Evolutionary conservation across 345 rosid genomes (phyloP), one percentile per base, ranked within the genome.

Genomic region (Eucalyptus rudis): DNA sequence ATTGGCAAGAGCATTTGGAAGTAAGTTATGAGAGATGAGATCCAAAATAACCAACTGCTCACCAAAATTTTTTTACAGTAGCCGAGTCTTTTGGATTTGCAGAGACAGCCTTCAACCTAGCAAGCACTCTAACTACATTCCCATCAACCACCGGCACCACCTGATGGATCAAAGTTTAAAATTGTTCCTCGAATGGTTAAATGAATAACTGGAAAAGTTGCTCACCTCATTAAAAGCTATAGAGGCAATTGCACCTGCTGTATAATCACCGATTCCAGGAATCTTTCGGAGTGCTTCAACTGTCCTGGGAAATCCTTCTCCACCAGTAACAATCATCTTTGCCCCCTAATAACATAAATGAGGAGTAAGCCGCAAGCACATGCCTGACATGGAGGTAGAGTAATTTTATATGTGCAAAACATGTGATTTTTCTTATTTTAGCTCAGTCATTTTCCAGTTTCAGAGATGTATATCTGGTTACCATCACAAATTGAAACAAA

Each of bases 171-270:
- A 89, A 83, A 87, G 64, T 59, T 89, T 79, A 51, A 59, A 90
- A 86, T 66, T 54, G 24, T 19, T 31, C 66, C 71, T 50, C 15
- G 2, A 36, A 87, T 66, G 49, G 88, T 58, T 58, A 59, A 89
- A 90, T 24, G 22, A 56, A 59, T 91, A 88, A 47, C 87, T 86
- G 85, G 68, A 84, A 91, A 89, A 90, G 64, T 33, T 66, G 88
- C 86, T 54, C 87, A 96, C 99, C 95, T 96, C 96, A 31, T 92
- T 89, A 90, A 96, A 97, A 87, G 99, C 98, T 89, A 92, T 94
- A 11, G 96, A 94, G 90, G 96, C 96, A 68, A 95, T 93, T 89
- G 96, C 97, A 81, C 97, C 97, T 43, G 97, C 96, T 31, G 96
- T 95, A 89, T 95, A 95, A 79, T 95, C 94, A 86, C 97, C 96